A percentile compares a stretch with the other conserved stretches of the same genome.
These are phyloP conservation scores for Saturnispora quitensis DNA, from an alignment of 805 yeast species.

Conservation along the genomic window DNA sequence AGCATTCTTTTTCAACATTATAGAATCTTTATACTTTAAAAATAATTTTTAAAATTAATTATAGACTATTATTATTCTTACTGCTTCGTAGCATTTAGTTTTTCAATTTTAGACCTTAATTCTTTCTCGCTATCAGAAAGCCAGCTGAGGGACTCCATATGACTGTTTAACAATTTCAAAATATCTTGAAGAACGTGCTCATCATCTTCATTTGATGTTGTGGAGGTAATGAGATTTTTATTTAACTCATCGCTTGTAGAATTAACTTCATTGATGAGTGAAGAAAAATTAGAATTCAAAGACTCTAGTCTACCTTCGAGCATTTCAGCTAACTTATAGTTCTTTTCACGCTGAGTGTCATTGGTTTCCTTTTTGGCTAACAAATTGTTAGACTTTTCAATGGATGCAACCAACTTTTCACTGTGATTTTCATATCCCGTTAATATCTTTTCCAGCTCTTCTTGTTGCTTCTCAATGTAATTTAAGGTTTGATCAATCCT, in stretches of 20 bases:
- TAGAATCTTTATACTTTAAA: not conserved
- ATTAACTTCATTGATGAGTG: constrained; percentile 74
- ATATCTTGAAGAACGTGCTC: constrained; percentile 50
- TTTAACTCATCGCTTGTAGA: constrained; percentile 74
- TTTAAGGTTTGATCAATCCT: constrained; percentile 80
- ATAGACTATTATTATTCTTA: not conserved
- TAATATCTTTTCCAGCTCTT: constrained; percentile 74
- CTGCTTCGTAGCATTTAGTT: constrained; percentile 18
- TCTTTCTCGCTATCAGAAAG: constrained; percentile 65
- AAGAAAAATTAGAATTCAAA: constrained; percentile 65
- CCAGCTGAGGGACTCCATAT: constrained; percentile 82
- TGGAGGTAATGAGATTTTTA: constrained; percentile 37
- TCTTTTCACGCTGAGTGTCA: constrained; percentile 83
- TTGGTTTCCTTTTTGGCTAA: constrained; percentile 30
- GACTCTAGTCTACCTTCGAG: constrained; percentile 73
- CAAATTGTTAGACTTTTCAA: constrained; percentile 19
- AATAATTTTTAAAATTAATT: not conserved
- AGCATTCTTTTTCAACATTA: not conserved
- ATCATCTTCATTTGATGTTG: constrained; percentile 19
- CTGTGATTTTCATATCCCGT: constrained; percentile 76
- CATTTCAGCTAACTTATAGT: constrained; percentile 78
- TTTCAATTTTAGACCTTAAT: constrained; percentile 57
- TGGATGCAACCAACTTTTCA: constrained; percentile 36
- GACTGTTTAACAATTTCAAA: constrained; percentile 75
- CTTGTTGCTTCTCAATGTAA: constrained; percentile 86